Percentiles rank a stretch among this genome's conserved stretches.
phyloP scores from a whole-genome alignment of 495 filamentous ascomycete species.

The Tuber calosporum region DNA sequence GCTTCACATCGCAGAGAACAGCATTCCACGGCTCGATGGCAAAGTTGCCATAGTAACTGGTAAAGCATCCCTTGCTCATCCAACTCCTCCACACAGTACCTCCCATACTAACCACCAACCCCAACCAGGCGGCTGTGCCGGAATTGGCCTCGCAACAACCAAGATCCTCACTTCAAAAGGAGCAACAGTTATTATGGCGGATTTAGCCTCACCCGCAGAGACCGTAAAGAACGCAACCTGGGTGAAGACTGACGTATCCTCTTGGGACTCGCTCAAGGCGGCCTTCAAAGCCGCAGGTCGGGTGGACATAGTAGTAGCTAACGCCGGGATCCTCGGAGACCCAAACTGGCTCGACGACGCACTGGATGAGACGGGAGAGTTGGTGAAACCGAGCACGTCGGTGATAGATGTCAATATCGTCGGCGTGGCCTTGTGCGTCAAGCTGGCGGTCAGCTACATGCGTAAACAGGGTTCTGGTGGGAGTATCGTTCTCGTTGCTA shows the following conservation, averaged over 20 bases:
- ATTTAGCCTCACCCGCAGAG: slow-evolving; percentile 27
- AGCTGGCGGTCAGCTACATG: slow-evolving; percentile 38
- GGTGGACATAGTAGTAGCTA: slow-evolving; percentile 41
- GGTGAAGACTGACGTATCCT: slow-evolving; percentile 27
- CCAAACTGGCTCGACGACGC: slow-evolving; percentile 38
- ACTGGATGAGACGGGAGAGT: slow-evolving; percentile 17
- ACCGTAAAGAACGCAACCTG: slow-evolving; percentile 4
- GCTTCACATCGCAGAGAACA: slow-evolving; percentile 6
- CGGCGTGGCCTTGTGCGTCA: slow-evolving; percentile 36
- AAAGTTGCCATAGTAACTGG: slow-evolving; percentile 8
- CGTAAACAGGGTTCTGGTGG: slow-evolving; percentile 27
- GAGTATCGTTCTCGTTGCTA: slow-evolving; percentile 43
- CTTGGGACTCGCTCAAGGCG: slow-evolving; percentile 30
- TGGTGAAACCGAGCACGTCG: slow-evolving; percentile 30
- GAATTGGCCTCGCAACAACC: slow-evolving; percentile 31
- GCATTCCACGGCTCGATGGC: slow-evolving; percentile 1
- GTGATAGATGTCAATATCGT: slow-evolving; percentile 41
- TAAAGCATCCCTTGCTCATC: background rate
- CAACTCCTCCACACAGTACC: background rate
- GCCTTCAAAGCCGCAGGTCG: slow-evolving; percentile 24
- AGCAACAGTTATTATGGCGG: slow-evolving; percentile 33
- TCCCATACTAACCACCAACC: background rate
- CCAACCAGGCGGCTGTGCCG: slow-evolving; percentile 12
- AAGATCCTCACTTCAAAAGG: slow-evolving; percentile 30
- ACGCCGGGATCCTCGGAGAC: slow-evolving; percentile 39